These are phyloP conservation scores for Phytophthora chlamydospora DNA, from an alignment of 352 stramenopile genomes.

Conservation along the genomic window DNA sequence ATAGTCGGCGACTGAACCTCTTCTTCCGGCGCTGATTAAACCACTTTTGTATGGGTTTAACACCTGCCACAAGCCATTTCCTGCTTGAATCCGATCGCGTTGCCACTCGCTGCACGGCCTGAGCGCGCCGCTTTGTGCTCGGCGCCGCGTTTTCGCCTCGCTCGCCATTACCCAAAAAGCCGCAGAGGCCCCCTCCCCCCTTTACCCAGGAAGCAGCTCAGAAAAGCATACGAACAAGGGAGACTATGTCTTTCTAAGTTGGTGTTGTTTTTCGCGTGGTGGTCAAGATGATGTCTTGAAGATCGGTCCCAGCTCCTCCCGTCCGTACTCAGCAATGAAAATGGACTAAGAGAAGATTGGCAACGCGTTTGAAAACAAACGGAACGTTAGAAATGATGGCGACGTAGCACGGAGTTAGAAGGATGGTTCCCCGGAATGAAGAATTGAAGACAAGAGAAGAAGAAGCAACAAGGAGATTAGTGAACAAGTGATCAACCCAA, in stretches of 20 bases:
- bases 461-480: conserved; percentile 49
- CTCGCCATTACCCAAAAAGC: conserved; percentile 68
- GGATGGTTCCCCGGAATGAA: conserved; percentile 85
- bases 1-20: conserved; percentile 30
- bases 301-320: conserved; percentile 58
- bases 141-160: neutral
- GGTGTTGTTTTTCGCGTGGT: conserved; percentile 70
- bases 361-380: conserved; percentile 69
- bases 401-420: conserved; percentile 78
- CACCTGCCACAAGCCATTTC: conserved; percentile 4
- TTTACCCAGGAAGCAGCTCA: conserved; percentile 69
- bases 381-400: conserved; percentile 81
- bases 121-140: conserved; percentile 3
- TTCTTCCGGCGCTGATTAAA: neutral
- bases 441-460: conserved; percentile 78
- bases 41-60: neutral
- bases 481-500: conserved; percentile 50
- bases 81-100: neutral
- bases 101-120: neutral
- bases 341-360: conserved; percentile 52
- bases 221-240: conserved; percentile 77
- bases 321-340: conserved; percentile 70
- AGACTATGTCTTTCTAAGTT: conserved; percentile 92
- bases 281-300: conserved; percentile 85
- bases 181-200: conserved; percentile 68